Evolutionary conservation across 2,329 filamentous ascomycete genomes (phyloP).

Genomic region (Cladosporium velox): DNA sequence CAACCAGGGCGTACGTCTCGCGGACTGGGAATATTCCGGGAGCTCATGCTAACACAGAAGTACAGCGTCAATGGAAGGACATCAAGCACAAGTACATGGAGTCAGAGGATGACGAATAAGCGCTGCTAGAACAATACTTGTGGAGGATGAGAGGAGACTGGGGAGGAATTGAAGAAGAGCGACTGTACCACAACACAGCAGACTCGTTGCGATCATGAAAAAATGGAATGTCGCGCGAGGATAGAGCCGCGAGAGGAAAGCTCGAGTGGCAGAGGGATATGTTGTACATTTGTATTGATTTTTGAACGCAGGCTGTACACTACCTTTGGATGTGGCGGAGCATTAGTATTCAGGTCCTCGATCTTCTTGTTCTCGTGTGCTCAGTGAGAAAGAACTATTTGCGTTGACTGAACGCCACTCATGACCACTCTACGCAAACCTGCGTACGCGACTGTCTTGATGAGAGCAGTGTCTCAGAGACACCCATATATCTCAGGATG

Average conservation of each 20-base stretch:
- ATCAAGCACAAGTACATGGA: conserved; percentile 85
- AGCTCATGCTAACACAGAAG: conserved; percentile 31
- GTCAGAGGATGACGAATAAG: conserved; percentile 57
- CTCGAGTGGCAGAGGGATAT: not conserved
- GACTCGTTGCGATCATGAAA: conserved; percentile 3
- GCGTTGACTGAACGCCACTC: not conserved
- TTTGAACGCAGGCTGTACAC: conserved; percentile 12
- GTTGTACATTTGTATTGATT: conserved; percentile 14
- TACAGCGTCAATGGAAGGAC: conserved; percentile 98
- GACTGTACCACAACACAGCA: conserved; percentile 12
- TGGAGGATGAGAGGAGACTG: not conserved
- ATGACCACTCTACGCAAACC: not conserved
- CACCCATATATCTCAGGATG: not conserved
- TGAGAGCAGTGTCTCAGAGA: not conserved
- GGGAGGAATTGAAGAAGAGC: not conserved
- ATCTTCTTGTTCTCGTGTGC: not conserved
- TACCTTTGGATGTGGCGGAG: not conserved
- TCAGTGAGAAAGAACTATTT: not conserved
- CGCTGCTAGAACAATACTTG: conserved; percentile 58
- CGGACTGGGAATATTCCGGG: not conserved
- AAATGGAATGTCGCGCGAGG: not conserved
- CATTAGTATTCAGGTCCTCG: not conserved
- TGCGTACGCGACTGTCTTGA: not conserved
- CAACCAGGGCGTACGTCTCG: conserved; percentile 81
- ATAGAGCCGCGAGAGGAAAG: conserved; percentile 5